A percentile compares a stretch with the other conserved stretches of the same genome.
Evolutionary conservation across 768 basidiomycete species (phyloP).

Genomic region (Pulveroboletus sp.): DNA sequence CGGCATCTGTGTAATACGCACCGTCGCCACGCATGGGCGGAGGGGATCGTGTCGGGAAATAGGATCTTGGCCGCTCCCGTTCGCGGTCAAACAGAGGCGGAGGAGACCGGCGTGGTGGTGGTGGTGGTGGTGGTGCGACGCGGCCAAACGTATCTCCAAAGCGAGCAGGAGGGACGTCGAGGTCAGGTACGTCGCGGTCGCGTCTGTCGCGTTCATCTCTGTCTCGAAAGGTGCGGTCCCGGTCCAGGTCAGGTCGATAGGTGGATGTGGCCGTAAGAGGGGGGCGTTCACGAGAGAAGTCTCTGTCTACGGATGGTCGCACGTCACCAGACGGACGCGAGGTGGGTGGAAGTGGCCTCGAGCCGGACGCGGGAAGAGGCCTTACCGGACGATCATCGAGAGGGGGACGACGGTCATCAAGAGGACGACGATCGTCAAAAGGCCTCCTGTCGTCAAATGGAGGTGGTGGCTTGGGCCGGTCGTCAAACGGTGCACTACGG

Average conservation of each 20-base stretch:
- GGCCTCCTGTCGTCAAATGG: constrained; percentile 32
- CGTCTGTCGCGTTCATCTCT: constrained; percentile 33
- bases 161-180: constrained; percentile 32
- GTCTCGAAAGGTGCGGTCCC: constrained; percentile 35
- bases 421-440: constrained; percentile 27
- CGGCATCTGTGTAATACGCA: constrained; percentile 33
- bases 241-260: constrained; percentile 41
- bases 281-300: constrained; percentile 36
- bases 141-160: constrained; percentile 34
- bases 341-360: constrained; percentile 10
- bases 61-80: constrained; percentile 25
- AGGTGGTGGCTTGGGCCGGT: constrained; percentile 23
- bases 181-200: constrained; percentile 36
- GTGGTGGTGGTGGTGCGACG: constrained; percentile 7
- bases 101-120: constrained; percentile 16
- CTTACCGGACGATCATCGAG: constrained; percentile 34
- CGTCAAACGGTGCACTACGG: constrained; percentile 20
- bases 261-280: constrained; percentile 10
- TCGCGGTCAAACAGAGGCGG: constrained; percentile 34
- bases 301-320: constrained; percentile 24
- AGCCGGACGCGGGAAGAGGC: constrained; percentile 22
- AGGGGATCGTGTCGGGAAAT: constrained; percentile 33
- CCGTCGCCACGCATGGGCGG: constrained; percentile 23
- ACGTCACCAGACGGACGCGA: constrained; percentile 14
- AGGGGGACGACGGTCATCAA: constrained; percentile 24